phyloP scores from a whole-genome alignment of 1,284 basidiomycete species.

The Austroboletus olivaceoglutinosus region DNA sequence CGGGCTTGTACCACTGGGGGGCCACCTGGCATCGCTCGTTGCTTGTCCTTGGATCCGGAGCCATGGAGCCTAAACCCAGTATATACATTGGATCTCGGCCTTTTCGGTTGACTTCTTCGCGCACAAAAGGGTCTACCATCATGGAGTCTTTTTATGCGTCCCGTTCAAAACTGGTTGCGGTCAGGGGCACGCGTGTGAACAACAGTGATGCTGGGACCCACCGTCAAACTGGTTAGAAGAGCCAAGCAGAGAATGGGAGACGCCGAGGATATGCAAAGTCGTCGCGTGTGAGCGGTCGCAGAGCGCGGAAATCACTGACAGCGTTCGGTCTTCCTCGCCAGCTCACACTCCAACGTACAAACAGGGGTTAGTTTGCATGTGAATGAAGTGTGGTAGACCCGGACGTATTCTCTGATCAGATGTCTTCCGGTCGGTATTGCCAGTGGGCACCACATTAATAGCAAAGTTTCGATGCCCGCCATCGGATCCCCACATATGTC shows the following conservation, averaged over 20 bases:
- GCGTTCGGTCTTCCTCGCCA: conserved; percentile 46
- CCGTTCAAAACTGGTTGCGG: conserved; percentile 54
- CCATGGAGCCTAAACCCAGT: not conserved
- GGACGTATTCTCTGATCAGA: conserved; percentile 1
- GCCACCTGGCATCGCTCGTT: not conserved
- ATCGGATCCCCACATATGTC: not conserved
- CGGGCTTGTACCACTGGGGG: not conserved
- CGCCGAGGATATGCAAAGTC: conserved; percentile 53
- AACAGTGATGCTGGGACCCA: conserved; percentile 53
- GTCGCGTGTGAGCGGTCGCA: conserved; percentile 48
- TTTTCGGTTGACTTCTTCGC: too few species aligned
- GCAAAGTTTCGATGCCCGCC: conserved; percentile 6
- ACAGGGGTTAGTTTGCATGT: conserved; percentile 37
- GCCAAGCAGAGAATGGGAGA: conserved; percentile 26
- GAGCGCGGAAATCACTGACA: conserved; percentile 57
- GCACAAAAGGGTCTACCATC: conserved; percentile 59
- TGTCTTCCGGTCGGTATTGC: conserved; percentile 2
- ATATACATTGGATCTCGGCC: not conserved
- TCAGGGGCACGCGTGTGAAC: conserved; percentile 59
- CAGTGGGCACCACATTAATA: conserved; percentile 14
- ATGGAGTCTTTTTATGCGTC: conserved; percentile 46
- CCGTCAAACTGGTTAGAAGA: conserved; percentile 40
- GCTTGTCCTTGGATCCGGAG: not conserved
- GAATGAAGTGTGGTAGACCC: conserved; percentile 25
- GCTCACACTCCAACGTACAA: conserved; percentile 40